phyloP scores from a whole-genome alignment of 257 asterid genomes.

The Nicotiana benthamiana region DNA sequence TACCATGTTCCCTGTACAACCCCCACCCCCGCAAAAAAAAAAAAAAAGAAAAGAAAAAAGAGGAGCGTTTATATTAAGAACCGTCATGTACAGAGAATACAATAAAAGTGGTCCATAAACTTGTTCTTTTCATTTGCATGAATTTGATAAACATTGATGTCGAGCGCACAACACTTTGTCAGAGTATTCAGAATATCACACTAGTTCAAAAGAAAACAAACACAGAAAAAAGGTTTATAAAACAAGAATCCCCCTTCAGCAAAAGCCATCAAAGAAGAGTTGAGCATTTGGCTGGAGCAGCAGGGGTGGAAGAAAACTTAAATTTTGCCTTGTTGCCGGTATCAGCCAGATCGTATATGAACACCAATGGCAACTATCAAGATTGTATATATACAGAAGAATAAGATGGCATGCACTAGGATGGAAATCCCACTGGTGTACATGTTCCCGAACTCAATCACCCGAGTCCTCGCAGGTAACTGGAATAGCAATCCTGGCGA shows the following conservation, averaged over 20 bases:
- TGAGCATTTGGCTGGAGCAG: neutral
- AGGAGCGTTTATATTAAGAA: neutral
- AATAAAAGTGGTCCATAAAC: neutral
- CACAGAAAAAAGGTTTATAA: neutral
- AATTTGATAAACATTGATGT: neutral
- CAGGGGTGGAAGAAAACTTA: neutral
- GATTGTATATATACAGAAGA: slow-evolving; percentile 79
- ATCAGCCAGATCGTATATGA: slow-evolving; percentile 54
- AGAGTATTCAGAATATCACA: neutral
- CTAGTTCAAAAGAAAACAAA: neutral
- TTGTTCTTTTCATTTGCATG: slow-evolving; percentile 1
- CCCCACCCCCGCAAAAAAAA: too few species aligned
- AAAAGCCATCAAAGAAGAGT: neutral
- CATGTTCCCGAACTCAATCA: slow-evolving; percentile 86
- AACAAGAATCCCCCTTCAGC: neutral
- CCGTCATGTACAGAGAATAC: neutral
- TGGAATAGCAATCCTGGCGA: slow-evolving; percentile 90
- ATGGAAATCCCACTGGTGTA: slow-evolving; percentile 84
- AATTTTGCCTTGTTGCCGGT: neutral
- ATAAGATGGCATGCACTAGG: slow-evolving; percentile 67
- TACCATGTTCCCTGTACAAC: neutral
- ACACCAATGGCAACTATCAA: slow-evolving; percentile 72
- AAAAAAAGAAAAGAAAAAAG: neutral
- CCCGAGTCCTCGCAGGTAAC: slow-evolving; percentile 71
- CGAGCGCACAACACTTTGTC: neutral